Percentiles rank a stretch among this genome's conserved stretches.
Evolutionary conservation across 1,284 basidiomycete species (phyloP).

Genomic region (Spongispora temasekensis): DNA sequence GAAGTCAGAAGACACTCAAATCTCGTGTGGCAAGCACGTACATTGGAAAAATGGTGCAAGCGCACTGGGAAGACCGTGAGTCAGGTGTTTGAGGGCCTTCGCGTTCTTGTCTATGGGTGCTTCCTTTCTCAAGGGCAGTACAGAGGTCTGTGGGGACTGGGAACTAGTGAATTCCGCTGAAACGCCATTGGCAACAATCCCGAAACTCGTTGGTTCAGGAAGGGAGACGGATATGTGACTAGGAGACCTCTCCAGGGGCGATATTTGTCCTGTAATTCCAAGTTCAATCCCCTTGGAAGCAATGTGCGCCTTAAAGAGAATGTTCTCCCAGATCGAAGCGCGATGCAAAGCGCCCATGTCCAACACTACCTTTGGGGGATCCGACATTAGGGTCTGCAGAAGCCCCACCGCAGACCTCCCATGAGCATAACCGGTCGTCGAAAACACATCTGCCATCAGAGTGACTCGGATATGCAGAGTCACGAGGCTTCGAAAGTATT

Average conservation of each 20-base stretch:
- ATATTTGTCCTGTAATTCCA: slow-evolving; percentile 40
- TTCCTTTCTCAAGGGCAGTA: slow-evolving; percentile 41
- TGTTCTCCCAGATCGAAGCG: slow-evolving; percentile 85
- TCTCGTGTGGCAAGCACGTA: slow-evolving; percentile 37
- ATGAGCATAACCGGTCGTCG: slow-evolving; percentile 84
- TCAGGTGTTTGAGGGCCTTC: slow-evolving; percentile 79
- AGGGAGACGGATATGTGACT: slow-evolving; percentile 42
- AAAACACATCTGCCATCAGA: slow-evolving; percentile 86
- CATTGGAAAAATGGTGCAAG: slow-evolving; percentile 90
- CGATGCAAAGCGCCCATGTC: slow-evolving; percentile 85
- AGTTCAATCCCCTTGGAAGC: slow-evolving; percentile 52
- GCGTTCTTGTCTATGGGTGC: slow-evolving; percentile 64
- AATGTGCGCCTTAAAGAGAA: slow-evolving; percentile 68
- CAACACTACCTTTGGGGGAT: slow-evolving; percentile 65
- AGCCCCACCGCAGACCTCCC: slow-evolving; percentile 76
- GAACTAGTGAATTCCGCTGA: slow-evolving; percentile 31
- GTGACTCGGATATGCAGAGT: slow-evolving; percentile 80
- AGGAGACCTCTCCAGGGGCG: slow-evolving; percentile 49
- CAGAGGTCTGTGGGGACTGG: slow-evolving; percentile 24
- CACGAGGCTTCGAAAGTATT: slow-evolving; percentile 75
- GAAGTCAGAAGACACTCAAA: slow-evolving; percentile 8
- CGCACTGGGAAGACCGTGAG: slow-evolving; percentile 76
- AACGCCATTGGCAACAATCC: slow-evolving; percentile 44
- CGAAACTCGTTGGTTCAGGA: slow-evolving; percentile 37
- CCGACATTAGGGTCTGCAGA: slow-evolving; percentile 74